These are phyloP conservation scores for Irpex lacteus DNA, from an alignment of 1,284 basidiomycete genomes.

Conservation along the genomic window DNA sequence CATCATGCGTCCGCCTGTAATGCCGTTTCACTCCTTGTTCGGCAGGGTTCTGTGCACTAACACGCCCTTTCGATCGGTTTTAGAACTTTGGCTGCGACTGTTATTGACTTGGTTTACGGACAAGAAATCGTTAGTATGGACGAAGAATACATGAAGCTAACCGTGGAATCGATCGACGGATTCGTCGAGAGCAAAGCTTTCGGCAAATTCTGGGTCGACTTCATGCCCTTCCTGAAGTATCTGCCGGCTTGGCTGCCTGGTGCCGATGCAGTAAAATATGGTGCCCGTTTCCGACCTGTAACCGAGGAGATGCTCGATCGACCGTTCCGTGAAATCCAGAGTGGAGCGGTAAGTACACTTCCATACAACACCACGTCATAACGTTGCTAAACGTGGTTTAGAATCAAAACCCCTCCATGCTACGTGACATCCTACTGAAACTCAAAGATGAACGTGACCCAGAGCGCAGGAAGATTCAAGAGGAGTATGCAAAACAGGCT, in stretches of 20 bases:
- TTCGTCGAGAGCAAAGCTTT: neutral
- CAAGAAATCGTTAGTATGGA: conserved; percentile 19
- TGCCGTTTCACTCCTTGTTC: neutral
- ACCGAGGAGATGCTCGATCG: conserved; percentile 21
- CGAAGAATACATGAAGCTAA: conserved; percentile 22
- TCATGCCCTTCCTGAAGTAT: conserved; percentile 12
- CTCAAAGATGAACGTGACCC: neutral
- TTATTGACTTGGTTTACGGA: conserved; percentile 24
- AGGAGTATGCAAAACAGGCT: neutral
- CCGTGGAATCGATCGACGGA: conserved; percentile 16
- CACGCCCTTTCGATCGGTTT: no score
- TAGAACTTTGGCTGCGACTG: conserved; percentile 20
- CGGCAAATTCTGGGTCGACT: neutral
- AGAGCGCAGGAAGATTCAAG: neutral
- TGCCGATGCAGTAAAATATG: conserved; percentile 22
- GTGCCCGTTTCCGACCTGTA: conserved; percentile 16
- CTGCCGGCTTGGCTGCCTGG: conserved; percentile 31
- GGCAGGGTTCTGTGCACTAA: no score
- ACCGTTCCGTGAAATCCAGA: conserved; percentile 22
- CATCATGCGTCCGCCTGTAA: conserved; percentile 4
- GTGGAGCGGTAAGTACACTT: conserved; percentile 17
- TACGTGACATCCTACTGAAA: neutral
- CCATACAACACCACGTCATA: conserved; percentile 38
- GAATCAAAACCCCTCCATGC: neutral
- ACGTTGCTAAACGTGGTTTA: conserved; percentile 40